phyloP scores from a whole-genome alignment of 495 filamentous ascomycete genomes.

The Penicillium goetzii region DNA sequence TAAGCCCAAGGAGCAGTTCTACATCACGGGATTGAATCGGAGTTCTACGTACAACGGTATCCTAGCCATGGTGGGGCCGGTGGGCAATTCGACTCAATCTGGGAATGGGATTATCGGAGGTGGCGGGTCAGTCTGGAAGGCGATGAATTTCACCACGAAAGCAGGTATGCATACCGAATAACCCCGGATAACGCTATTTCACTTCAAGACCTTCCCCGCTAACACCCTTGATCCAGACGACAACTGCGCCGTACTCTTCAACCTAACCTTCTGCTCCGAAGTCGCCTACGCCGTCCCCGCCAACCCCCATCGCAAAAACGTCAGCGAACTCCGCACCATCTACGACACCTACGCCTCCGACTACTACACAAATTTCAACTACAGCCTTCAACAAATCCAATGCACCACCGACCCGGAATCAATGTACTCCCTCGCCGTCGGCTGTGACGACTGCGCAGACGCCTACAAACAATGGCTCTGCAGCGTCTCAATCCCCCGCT shows the following conservation, averaged over 20 bases:
- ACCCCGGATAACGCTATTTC: background rate
- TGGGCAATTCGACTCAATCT: slow-evolving; percentile 54
- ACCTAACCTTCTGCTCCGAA: slow-evolving; percentile 82
- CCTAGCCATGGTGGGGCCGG: slow-evolving; percentile 67
- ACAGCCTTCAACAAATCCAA: slow-evolving; percentile 79
- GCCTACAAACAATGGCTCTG: slow-evolving; percentile 96
- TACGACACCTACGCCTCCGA: slow-evolving; percentile 68
- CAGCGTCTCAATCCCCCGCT: slow-evolving; percentile 87
- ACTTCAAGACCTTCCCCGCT: background rate
- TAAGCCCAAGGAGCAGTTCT: slow-evolving; percentile 82
- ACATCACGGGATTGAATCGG: slow-evolving; percentile 70
- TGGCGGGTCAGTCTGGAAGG: slow-evolving; percentile 71
- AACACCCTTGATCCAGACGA: slow-evolving; percentile 45
- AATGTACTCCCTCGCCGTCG: slow-evolving; percentile 78
- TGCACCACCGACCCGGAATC: slow-evolving; percentile 73
- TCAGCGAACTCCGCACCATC: slow-evolving; percentile 56
- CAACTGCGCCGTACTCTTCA: slow-evolving; percentile 83
- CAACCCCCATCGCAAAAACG: slow-evolving; percentile 56
- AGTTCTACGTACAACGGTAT: slow-evolving; percentile 72
- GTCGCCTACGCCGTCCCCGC: slow-evolving; percentile 89
- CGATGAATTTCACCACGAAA: slow-evolving; percentile 75
- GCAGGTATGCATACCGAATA: slow-evolving; percentile 55
- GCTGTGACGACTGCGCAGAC: slow-evolving; percentile 71
- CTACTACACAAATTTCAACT: slow-evolving; percentile 75
- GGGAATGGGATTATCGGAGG: slow-evolving; percentile 60